phyloP scores from a whole-genome alignment of 2,329 filamentous ascomycete species.

The Byssothecium circinans region DNA sequence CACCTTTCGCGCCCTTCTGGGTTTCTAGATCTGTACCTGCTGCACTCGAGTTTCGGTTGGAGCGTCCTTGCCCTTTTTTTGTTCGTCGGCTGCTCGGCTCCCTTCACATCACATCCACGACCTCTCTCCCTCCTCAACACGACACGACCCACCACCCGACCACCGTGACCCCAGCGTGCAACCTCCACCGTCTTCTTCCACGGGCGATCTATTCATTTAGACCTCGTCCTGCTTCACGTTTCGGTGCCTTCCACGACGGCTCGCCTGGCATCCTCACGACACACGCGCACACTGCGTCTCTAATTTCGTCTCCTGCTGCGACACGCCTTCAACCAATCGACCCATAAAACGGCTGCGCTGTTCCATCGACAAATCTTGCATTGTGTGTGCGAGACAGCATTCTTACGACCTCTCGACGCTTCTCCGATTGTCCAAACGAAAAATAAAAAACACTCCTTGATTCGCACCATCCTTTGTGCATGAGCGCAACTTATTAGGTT shows the following conservation, averaged over 20 bases:
- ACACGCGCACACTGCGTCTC: conserved; percentile 17
- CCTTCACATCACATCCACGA: conserved; percentile 9
- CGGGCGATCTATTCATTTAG: conserved; percentile 47
- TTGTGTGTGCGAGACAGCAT: conserved; percentile 26
- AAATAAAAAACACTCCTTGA: conserved; percentile 5
- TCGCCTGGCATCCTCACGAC: conserved; percentile 13
- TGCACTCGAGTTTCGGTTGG: conserved; percentile 13
- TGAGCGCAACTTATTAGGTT: conserved; percentile 39
- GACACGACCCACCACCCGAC: conserved; percentile 16
- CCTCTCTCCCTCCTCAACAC: conserved; percentile 5
- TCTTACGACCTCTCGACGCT: conserved; percentile 27
- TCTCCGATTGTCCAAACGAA: conserved; percentile 22
- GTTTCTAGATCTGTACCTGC: conserved; percentile 12
- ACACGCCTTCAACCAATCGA: conserved; percentile 12
- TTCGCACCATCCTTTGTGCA: conserved; percentile 36
- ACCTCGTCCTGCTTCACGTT: conserved; percentile 37
- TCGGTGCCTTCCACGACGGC: conserved; percentile 12
- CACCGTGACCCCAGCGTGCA: conserved; percentile 12
- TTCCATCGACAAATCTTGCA: conserved; percentile 13
- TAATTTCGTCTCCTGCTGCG: conserved; percentile 16
- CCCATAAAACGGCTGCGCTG: conserved; percentile 12
- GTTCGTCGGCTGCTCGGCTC: conserved; percentile 8
- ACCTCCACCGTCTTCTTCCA: conserved; percentile 17
- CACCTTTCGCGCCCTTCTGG: conserved; percentile 15
- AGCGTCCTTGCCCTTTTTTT: conserved; percentile 6